These are phyloP conservation scores for Candida glucosophila DNA, from an alignment of 1,139 yeast species.

Conservation along the genomic window DNA sequence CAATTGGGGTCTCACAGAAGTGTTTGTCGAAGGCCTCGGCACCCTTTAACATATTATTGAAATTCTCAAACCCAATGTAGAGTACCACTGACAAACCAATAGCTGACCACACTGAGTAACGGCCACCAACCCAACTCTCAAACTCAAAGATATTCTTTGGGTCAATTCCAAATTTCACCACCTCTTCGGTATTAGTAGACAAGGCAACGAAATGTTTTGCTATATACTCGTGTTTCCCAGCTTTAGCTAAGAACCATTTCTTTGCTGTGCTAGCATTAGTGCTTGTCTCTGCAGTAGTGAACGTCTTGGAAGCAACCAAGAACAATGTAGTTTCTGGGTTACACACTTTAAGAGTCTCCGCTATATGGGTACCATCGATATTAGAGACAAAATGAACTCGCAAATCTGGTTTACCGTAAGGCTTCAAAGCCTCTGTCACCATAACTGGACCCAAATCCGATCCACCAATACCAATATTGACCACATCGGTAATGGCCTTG, in stretches of 20 bases:
- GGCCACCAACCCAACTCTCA: constrained; percentile 98
- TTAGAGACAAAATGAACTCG: constrained; percentile 90
- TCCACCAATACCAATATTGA: constrained; percentile 98
- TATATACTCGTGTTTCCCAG: constrained; percentile 61
- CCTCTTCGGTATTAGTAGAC: constrained; percentile 88
- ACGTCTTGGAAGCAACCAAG: constrained; percentile 93
- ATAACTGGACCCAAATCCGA: constrained; percentile 98
- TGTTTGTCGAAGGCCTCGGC: constrained; percentile 96
- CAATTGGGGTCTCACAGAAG: constrained; percentile 75
- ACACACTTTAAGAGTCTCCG: constrained; percentile 73
- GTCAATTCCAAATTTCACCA: constrained; percentile 91
- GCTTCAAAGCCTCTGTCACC: constrained; percentile 97
- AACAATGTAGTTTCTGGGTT: constrained; percentile 90
- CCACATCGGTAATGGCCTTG: constrained; percentile 84
- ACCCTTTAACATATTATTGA: constrained; percentile 85
- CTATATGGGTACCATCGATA: constrained; percentile 96
- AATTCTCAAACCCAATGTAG: constrained; percentile 92
- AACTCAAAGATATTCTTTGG: constrained; percentile 97
- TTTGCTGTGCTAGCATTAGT: constrained; percentile 95
- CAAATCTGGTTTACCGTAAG: constrained; percentile 70
- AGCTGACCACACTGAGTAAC: constrained; percentile 99
- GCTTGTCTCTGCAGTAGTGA: constrained; percentile 96
- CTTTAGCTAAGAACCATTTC: constrained; percentile 77
- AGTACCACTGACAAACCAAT: constrained; percentile 93
- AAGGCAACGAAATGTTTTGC: constrained; percentile 97